A percentile compares a stretch with the other conserved stretches of the same genome.
Conservation (phyloP, 305 asterid genomes). For the Ajuga reptans region DNA sequence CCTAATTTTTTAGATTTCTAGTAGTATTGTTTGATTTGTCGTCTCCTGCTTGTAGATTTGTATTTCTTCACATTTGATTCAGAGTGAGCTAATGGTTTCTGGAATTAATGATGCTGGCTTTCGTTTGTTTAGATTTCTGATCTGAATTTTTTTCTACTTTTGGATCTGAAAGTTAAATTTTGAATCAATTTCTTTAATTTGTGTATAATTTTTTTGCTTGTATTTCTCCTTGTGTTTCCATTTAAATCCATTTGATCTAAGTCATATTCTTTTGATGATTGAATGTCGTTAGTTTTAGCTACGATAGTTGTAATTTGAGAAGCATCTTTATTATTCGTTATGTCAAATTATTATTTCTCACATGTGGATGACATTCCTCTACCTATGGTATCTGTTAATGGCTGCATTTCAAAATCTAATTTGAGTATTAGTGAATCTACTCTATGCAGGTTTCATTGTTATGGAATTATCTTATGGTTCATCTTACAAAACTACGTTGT, state of each 20-base stretch:
- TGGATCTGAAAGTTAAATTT: slow-evolving; percentile 18
- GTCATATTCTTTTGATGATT: neutral
- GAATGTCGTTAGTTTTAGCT: neutral
- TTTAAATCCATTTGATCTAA: slow-evolving; percentile 8
- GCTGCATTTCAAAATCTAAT: neutral
- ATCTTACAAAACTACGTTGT: neutral
- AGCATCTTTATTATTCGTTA: neutral
- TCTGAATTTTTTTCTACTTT: slow-evolving; percentile 5
- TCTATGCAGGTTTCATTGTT: neutral
- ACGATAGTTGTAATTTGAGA: neutral
- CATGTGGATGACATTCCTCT: neutral
- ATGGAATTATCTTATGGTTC: neutral
- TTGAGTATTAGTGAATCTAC: neutral
- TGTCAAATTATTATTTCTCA: neutral
- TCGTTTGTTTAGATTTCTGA: slow-evolving; percentile 20
- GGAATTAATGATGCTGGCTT: slow-evolving; percentile 1
- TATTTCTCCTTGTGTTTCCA: neutral
- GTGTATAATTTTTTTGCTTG: neutral
- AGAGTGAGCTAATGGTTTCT: neutral
- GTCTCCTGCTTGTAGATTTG: neutral
- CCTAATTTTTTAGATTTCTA: slow-evolving; percentile 16
- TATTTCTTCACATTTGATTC: neutral
- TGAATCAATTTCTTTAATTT: neutral
- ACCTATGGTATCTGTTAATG: neutral
- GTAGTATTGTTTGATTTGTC: slow-evolving; percentile 16